Base-by-base conservation (phyloP, 257 asterid genomes). In the Plantago ovata region DNA sequence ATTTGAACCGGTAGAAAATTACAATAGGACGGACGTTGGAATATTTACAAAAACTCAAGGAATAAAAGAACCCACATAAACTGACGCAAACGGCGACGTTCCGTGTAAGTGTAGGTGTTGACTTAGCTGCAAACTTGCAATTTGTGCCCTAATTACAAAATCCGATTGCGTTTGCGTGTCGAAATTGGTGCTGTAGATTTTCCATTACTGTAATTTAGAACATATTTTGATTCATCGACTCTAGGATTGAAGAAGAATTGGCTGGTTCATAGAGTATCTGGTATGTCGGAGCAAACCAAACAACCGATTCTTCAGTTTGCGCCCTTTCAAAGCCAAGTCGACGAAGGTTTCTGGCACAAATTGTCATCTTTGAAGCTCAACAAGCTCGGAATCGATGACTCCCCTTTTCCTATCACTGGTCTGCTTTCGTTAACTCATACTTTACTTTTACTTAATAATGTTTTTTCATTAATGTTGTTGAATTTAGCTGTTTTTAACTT, bases 331-430 rank as follows among this genome's bases (percentile, higher is more conserved):
- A 92, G 98, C 77, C 66, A 70, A 21, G 88, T 84, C 52, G 98
- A 92, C 54, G 98, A 84, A 76, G 95, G 96, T 0, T 92, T 88
- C 57, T 92, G 98, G 98, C 96, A 80, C 65, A 75, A 76, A 64
- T 77, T 92, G 52, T 88, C 96, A 53, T 85, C 96, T 6, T 74
- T 92, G 74, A 92, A 92, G 81, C 98, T 92, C 72, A 88, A 92
- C 82, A 77, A 84, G 77, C 77, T 88, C 23, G 95, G 98, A 50
- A 83, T 88, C 53, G 96, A 92, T 48, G 98, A 92, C 20, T 80
- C 96, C 56, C 95, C 98, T 9, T 71, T 88, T 61, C 86, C 98
- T 6, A 71, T 92, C 63, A 80, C 91, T 60, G 98, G 98, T 88
- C 61, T 52, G 69, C 41, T 67, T 53, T 40, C 40, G 33, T 36